Base-by-base conservation (phyloP, 2,329 filamentous ascomycete species). In the Stemphylium vesicarium region DNA sequence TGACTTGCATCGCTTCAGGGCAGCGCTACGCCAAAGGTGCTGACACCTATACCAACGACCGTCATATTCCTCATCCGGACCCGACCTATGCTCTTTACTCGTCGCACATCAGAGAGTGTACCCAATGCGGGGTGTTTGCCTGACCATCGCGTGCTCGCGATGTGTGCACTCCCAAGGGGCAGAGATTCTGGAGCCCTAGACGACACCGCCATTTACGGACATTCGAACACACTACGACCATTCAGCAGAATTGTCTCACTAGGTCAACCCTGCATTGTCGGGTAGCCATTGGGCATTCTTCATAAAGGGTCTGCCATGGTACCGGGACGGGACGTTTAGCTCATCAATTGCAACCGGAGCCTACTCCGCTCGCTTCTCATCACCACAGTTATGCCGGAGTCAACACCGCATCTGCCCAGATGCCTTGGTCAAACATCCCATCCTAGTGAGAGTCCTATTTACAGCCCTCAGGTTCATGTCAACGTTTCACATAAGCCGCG, bases 251-350 rank as follows among this genome's bases (percentile, higher is more conserved):
- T n/a, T 37, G 26, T 33, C 20, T 43, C 26, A 16, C 40, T 37
- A 50, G 46, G 51, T 32, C 37, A 22, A 37, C 45, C 51, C 46
- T 50, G 51, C 46, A 37, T 48, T 41, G 20, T 36, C 26, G 43
- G 39, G 39, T 24, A 32, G 40, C 33, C 31, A 43, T 50, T 48
- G 39, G 51, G 39, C 40, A 54, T 38, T 33, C 39, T 29, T 54
- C 26, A 24, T 43, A 43, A 18, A 52, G 29, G 39, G 39, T 32
- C 39, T 16, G 33, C 33, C 33, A 49, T 50, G 38, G 45, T 43
- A 33, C 24, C 26, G 39, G 18, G 39, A 48, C 51, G 45, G 39
- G 50, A 50, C 33, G 8, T 24, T 33, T 35, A 50, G 39, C 44
- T 54, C 26, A 37, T 16, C 37, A 40, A 16, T 10, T 48, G 32